A percentile compares a stretch with the other conserved stretches of the same genome.
phyloP scores from a whole-genome alignment of 768 basidiomycete genomes.

The Pilatotrama ljubarskyi region DNA sequence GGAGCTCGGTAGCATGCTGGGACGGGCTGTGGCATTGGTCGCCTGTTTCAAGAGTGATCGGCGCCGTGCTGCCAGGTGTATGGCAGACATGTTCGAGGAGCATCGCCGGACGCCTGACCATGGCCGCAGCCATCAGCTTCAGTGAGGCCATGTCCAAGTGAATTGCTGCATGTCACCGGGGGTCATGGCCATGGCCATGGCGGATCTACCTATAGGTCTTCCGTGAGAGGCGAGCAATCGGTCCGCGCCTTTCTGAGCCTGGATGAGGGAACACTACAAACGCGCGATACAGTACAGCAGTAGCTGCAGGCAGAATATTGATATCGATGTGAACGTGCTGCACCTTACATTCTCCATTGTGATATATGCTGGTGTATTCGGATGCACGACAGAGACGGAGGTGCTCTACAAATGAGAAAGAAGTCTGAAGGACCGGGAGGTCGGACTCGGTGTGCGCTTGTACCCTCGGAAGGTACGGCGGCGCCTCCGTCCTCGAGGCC shows the following conservation, averaged over 20 bases:
- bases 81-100: not conserved
- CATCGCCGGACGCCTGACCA: constrained; percentile 11
- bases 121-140: constrained; percentile 8
- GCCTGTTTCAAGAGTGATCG: constrained; percentile 4
- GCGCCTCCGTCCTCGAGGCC: constrained; percentile 18
- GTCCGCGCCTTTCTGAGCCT: constrained; percentile 1
- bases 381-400: no score
- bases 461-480: constrained; percentile 7
- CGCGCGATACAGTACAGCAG: no score
- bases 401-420: no score
- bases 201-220: not conserved
- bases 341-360: no score
- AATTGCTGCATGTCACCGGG: not conserved
- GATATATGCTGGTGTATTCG: no score
- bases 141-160: not conserved
- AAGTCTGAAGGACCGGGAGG: not conserved
- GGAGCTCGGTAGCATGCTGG: not conserved
- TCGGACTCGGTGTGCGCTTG: constrained; percentile 6
- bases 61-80: constrained; percentile 3
- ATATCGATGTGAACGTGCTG: no score
- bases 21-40: not conserved
- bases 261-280: not conserved
- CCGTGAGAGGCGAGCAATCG: not conserved
- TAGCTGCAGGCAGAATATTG: no score
- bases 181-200: not conserved